These are phyloP conservation scores for Tetrahymena malaccensis DNA, from an alignment of 73 alveolate species.

Conservation along the genomic window DNA sequence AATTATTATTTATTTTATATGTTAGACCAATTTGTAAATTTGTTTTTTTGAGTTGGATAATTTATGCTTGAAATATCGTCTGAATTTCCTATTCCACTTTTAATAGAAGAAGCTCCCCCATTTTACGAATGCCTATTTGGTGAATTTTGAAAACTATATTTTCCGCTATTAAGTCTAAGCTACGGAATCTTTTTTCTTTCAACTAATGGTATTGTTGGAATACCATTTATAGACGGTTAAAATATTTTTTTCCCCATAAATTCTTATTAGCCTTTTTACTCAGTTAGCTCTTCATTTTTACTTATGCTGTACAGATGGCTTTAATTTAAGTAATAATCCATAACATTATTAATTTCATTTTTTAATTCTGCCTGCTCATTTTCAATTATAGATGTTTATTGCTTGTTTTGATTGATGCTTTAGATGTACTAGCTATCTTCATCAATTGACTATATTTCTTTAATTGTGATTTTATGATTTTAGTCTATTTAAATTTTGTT, in stretches of 20 bases:
- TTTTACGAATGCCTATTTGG: background rate
- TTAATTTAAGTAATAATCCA: background rate
- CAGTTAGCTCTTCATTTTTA: background rate
- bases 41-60: background rate
- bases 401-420: background rate
- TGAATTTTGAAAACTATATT: background rate
- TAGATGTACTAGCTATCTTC: background rate
- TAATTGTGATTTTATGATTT: background rate
- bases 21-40: background rate
- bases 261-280: background rate
- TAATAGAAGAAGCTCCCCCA: background rate
- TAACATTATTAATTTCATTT: background rate
- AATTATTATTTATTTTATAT: background rate
- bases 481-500: background rate
- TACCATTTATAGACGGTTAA: background rate
- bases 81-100: background rate
- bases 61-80: background rate
- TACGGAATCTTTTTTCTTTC: background rate
- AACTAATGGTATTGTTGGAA: background rate
- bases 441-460: background rate
- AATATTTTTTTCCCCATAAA: background rate
- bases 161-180: background rate
- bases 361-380: background rate
- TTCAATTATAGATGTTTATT: background rate
- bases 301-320: background rate